Conservation (phyloP, 2,329 filamentous ascomycete genomes). For the Seiridium unicorne region DNA sequence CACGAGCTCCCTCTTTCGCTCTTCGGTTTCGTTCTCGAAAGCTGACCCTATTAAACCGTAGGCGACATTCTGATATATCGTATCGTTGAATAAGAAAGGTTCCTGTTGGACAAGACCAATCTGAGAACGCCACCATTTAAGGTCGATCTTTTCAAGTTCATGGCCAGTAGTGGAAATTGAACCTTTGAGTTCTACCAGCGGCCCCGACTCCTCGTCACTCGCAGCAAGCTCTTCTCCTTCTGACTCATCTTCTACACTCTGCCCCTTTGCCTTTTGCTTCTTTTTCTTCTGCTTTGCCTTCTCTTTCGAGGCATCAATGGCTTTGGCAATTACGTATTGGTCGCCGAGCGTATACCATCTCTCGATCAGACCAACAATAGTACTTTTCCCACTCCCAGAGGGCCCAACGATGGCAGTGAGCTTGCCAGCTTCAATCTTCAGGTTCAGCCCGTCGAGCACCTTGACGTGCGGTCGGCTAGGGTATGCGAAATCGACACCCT, state of each 20-base stretch:
- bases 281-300: constrained; percentile 37
- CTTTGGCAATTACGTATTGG: constrained; percentile 50
- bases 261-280: constrained; percentile 20
- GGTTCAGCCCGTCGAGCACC: constrained; percentile 58
- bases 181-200: constrained; percentile 47
- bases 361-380: constrained; percentile 69
- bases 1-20: constrained; percentile 58
- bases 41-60: constrained; percentile 54
- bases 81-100: constrained; percentile 66
- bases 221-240: constrained; percentile 9
- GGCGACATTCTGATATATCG: constrained; percentile 61
- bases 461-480: constrained; percentile 64
- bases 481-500: constrained; percentile 70
- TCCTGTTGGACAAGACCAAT: constrained; percentile 69
- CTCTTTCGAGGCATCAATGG: constrained; percentile 44
- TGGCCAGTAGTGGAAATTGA: constrained; percentile 52
- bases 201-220: constrained; percentile 32
- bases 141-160: constrained; percentile 54
- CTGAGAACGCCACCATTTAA: constrained; percentile 62
- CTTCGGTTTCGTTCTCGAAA: constrained; percentile 51
- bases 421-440: constrained; percentile 62
- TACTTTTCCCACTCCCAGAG: constrained; percentile 73
- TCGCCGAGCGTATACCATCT: constrained; percentile 67
- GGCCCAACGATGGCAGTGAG: constrained; percentile 73
- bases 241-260: constrained; percentile 27